Evolutionary conservation across 768 basidiomycete species (phyloP).

Genomic region (Pisolithus marmoratus): DNA sequence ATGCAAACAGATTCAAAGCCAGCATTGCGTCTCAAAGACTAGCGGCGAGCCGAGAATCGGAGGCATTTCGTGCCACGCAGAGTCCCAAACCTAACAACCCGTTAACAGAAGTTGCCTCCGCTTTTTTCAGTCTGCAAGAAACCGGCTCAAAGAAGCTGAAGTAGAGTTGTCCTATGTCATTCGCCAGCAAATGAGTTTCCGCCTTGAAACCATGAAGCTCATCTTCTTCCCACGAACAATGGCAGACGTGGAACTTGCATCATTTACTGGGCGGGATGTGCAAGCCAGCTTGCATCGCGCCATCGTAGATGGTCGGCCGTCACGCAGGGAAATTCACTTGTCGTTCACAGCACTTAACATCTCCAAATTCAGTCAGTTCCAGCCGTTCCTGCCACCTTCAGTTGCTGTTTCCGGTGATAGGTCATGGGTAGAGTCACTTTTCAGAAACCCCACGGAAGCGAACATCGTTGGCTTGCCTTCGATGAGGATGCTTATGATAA

Average conservation of each 20-base stretch:
- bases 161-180: conserved; percentile 54
- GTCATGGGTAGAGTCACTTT: conserved; percentile 55
- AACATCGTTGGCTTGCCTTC: conserved; percentile 77
- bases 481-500: conserved; percentile 78
- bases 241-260: conserved; percentile 71
- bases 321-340: conserved; percentile 60
- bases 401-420: conserved; percentile 37
- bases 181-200: conserved; percentile 69
- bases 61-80: conserved; percentile 68
- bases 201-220: conserved; percentile 57
- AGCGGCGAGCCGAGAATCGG: conserved; percentile 75
- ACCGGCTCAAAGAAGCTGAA: conserved; percentile 65
- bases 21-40: conserved; percentile 69
- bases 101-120: conserved; percentile 79
- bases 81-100: conserved; percentile 73
- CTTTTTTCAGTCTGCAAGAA: conserved; percentile 75
- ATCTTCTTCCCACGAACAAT: conserved; percentile 77
- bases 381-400: conserved; percentile 39
- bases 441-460: conserved; percentile 59
- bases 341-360: conserved; percentile 75
- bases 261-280: conserved; percentile 63
- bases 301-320: conserved; percentile 43
- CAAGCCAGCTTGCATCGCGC: conserved; percentile 66
- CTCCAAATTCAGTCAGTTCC: conserved; percentile 63
- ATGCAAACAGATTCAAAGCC: conserved; percentile 66